Evolutionary conservation across 2,329 filamentous ascomycete species (phyloP).

Genomic region (Calonectria pseudoturangicola): DNA sequence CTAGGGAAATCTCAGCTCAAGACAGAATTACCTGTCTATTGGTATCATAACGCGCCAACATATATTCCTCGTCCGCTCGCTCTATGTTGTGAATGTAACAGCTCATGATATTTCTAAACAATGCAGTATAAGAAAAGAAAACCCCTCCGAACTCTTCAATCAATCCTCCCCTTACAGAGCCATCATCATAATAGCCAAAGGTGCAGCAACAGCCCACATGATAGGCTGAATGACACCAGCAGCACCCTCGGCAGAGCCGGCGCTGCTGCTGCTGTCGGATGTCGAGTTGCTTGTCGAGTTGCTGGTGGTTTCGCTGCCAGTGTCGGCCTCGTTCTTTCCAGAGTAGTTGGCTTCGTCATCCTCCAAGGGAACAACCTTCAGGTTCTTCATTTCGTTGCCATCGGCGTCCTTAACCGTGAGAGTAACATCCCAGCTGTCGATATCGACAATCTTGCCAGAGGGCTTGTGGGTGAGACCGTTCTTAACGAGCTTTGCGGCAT

Average conservation of each 20-base stretch:
- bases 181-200: slow-evolving; percentile 60
- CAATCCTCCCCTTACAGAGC: slow-evolving; percentile 49
- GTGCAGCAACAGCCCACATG: slow-evolving; percentile 58
- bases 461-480: slow-evolving; percentile 82
- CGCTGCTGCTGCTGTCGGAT: slow-evolving; percentile 45
- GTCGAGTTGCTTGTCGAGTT: slow-evolving; percentile 45
- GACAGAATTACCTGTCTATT: slow-evolving; percentile 34
- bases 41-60: slow-evolving; percentile 41
- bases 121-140: slow-evolving; percentile 24
- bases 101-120: slow-evolving; percentile 31
- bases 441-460: slow-evolving; percentile 79
- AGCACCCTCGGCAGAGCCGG: slow-evolving; percentile 53
- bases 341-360: slow-evolving; percentile 67
- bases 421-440: slow-evolving; percentile 77
- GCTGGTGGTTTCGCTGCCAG: slow-evolving; percentile 54
- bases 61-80: slow-evolving; percentile 31
- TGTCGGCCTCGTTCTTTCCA: slow-evolving; percentile 64
- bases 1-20: slow-evolving; percentile 36
- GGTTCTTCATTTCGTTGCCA: slow-evolving; percentile 64
- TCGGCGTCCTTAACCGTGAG: slow-evolving; percentile 64
- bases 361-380: slow-evolving; percentile 69
- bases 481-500: slow-evolving; percentile 82
- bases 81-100: slow-evolving; percentile 40
- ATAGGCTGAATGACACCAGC: slow-evolving; percentile 57
- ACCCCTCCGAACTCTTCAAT: neutral